Evolutionary conservation across 768 basidiomycete species (phyloP).

Genomic region (Termitomyces sp.): DNA sequence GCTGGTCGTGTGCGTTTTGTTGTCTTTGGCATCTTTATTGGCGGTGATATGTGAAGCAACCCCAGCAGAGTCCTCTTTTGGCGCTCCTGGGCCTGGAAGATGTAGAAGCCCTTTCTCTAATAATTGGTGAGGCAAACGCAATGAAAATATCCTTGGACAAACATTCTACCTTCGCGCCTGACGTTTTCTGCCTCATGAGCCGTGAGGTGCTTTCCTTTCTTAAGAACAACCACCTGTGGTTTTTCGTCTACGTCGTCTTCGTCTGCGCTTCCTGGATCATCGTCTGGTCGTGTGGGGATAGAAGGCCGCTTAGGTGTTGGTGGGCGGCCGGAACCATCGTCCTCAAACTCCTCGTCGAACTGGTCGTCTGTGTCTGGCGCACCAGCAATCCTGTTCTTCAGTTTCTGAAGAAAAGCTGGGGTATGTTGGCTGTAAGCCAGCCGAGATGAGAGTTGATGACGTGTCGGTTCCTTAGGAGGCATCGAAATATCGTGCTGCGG

Average conservation of each 20-base stretch:
- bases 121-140: not conserved
- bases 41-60: slow-evolving; percentile 4
- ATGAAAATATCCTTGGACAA: not conserved
- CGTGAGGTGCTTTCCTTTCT: slow-evolving; percentile 82
- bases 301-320: slow-evolving; percentile 73
- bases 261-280: slow-evolving; percentile 68
- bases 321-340: slow-evolving; percentile 62
- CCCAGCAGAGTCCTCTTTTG: slow-evolving; percentile 6
- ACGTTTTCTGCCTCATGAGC: slow-evolving; percentile 76
- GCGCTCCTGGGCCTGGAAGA: slow-evolving; percentile 31
- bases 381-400: slow-evolving; percentile 61
- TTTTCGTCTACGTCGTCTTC: slow-evolving; percentile 74
- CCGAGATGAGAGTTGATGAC: slow-evolving; percentile 66
- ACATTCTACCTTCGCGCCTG: slow-evolving; percentile 54
- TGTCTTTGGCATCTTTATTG: slow-evolving; percentile 5
- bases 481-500: slow-evolving; percentile 16
- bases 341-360: slow-evolving; percentile 48
- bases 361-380: slow-evolving; percentile 39
- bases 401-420: slow-evolving; percentile 60
- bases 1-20: slow-evolving; percentile 20
- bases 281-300: slow-evolving; percentile 62
- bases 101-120: slow-evolving; percentile 60
- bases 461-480: slow-evolving; percentile 60
- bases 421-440: slow-evolving; percentile 57
- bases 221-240: slow-evolving; percentile 86